Conservation (phyloP, 148 eudicot genomes). For the Cornus controversa region DNA sequence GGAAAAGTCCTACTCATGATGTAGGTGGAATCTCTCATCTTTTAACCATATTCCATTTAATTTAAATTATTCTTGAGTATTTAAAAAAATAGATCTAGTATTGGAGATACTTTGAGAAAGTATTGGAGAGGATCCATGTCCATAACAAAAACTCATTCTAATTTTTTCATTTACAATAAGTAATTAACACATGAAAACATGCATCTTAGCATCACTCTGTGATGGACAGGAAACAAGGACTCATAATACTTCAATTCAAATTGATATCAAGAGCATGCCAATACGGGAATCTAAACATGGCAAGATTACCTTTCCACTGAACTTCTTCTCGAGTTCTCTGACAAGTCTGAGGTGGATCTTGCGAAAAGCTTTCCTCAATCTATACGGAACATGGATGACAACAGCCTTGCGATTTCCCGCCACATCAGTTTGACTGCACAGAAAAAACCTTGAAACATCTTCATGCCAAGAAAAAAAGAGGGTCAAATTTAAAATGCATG, state of each 20-base stretch:
- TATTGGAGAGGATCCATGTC: too few species aligned
- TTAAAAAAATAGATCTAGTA: too few species aligned
- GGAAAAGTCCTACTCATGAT: too few species aligned
- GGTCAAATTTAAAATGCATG: background rate
- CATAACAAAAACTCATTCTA: too few species aligned
- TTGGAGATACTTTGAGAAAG: too few species aligned
- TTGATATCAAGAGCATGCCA: background rate
- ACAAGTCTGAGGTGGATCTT: constrained; percentile 73
- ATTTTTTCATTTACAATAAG: too few species aligned
- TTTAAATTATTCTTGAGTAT: too few species aligned
- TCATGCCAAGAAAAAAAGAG: background rate
- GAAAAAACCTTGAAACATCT: background rate
- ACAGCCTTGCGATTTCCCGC: constrained; percentile 77
- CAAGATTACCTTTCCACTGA: constrained; percentile 79
- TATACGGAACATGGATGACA: constrained; percentile 79
- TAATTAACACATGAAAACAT: too few species aligned
- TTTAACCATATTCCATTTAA: too few species aligned
- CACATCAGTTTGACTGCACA: constrained; percentile 72
- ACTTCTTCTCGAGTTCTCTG: constrained; percentile 93
- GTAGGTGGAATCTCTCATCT: too few species aligned
- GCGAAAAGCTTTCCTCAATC: constrained; percentile 82
- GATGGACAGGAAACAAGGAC: background rate
- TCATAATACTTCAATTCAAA: background rate
- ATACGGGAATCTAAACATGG: background rate
- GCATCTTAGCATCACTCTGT: background rate